Evolutionary conservation across 805 yeast genomes (phyloP).

Genomic region (Metschnikowia baotianmanensis): DNA sequence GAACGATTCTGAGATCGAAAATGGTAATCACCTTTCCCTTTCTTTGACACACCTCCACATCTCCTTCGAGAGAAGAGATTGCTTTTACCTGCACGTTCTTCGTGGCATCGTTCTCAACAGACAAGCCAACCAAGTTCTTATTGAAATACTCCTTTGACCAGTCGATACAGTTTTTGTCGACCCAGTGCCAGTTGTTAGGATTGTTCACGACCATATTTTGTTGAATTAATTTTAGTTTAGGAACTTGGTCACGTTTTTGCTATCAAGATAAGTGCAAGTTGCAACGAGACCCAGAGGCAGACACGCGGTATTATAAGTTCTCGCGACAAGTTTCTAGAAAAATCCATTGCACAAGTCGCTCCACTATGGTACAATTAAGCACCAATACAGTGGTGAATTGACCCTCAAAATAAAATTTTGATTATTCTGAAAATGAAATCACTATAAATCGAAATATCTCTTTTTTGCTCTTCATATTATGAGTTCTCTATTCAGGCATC

Average conservation of each 20-base stretch:
- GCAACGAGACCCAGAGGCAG: neutral
- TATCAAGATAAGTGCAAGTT: too few relatives aligned
- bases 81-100: slow-evolving; percentile 36
- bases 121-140: slow-evolving; percentile 53
- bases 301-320: neutral
- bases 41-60: slow-evolving; percentile 94
- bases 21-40: slow-evolving; percentile 94
- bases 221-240: neutral
- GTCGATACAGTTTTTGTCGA: slow-evolving; percentile 90
- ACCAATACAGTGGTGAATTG: too few relatives aligned
- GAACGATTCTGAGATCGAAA: slow-evolving; percentile 71
- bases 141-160: slow-evolving; percentile 84
- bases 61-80: slow-evolving; percentile 78
- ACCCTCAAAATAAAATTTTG: too few relatives aligned
- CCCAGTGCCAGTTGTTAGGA: slow-evolving; percentile 99
- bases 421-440: too few relatives aligned
- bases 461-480: neutral
- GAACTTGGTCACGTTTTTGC: too few relatives aligned
- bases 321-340: slow-evolving; percentile 2
- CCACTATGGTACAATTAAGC: neutral
- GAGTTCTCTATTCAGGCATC: slow-evolving; percentile 32
- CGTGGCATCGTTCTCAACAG: slow-evolving; percentile 30
- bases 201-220: slow-evolving; percentile 82
- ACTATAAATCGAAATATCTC: too few relatives aligned
- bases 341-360: neutral